Percentiles rank a stretch among this genome's conserved stretches.
These are phyloP conservation scores for Arthrobotrys conoides DNA, from an alignment of 2,329 filamentous ascomycete species.

Conservation along the genomic window DNA sequence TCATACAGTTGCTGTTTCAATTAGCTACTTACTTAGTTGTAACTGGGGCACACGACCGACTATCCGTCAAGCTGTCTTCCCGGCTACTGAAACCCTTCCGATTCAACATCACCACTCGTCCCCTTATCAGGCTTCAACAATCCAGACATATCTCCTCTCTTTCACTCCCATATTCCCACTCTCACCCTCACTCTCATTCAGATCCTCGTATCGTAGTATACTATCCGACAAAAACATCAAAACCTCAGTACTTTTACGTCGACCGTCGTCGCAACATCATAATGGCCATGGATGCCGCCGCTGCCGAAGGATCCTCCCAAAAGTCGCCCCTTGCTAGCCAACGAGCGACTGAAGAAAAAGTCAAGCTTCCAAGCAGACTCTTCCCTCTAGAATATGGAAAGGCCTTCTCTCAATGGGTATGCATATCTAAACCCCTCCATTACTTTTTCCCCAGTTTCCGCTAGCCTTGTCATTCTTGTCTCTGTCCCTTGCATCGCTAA, in stretches of 20 bases:
- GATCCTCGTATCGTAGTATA: conserved; percentile 33
- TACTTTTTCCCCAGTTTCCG: neutral
- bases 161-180: neutral
- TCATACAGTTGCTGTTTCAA: neutral
- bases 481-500: conserved; percentile 10
- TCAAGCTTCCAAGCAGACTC: conserved; percentile 64
- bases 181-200: neutral
- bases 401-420: conserved; percentile 89
- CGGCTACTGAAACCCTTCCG: conserved; percentile 12
- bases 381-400: conserved; percentile 95
- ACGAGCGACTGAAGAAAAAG: conserved; percentile 50
- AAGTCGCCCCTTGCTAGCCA: conserved; percentile 66
- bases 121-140: conserved; percentile 12
- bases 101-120: conserved; percentile 39
- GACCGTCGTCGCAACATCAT: conserved; percentile 36
- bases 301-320: conserved; percentile 28
- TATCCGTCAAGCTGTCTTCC: conserved; percentile 40
- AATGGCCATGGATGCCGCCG: conserved; percentile 48
- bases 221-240: conserved; percentile 11
- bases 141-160: neutral
- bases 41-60: neutral
- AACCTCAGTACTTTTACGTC: conserved; percentile 50
- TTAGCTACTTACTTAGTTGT: no score
- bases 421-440: conserved; percentile 65
- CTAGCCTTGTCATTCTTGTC: neutral